These are phyloP conservation scores for Trypanosoma brucei DNA, from an alignment of 208 protist species.

Conservation along the genomic window DNA sequence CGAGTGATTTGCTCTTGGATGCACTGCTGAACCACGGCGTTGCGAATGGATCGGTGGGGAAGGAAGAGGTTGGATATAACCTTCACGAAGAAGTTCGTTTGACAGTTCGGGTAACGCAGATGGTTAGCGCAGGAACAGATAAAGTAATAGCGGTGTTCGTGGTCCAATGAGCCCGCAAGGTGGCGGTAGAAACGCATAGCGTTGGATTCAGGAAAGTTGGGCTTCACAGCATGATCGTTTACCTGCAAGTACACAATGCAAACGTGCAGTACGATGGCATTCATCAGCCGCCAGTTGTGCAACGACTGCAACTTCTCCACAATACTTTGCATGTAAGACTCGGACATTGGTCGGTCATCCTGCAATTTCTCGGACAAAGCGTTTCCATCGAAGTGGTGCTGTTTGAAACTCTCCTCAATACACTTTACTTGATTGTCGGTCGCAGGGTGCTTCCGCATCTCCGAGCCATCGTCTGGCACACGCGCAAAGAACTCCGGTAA, in stretches of 20 bases:
- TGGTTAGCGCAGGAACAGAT: constrained; percentile 98
- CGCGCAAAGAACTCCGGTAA: constrained; percentile 93
- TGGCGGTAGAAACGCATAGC: constrained; percentile 95
- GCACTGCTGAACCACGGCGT: constrained; percentile 58
- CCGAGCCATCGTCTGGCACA: constrained; percentile 76
- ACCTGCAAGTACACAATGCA: constrained; percentile 69
- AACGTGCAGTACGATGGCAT: constrained; percentile 96
- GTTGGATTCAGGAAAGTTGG: constrained; percentile 48
- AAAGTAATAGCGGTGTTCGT: constrained; percentile 93
- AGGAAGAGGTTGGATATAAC: constrained; percentile 96
- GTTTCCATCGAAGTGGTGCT: constrained; percentile 23
- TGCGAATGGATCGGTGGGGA: constrained; percentile 47
- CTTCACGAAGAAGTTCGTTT: constrained; percentile 99
- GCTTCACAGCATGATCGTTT: constrained; percentile 25
- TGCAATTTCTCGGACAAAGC: constrained; percentile 54
- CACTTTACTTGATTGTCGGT: constrained; percentile 86
- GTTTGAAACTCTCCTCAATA: constrained; percentile 58
- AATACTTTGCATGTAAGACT: constrained; percentile 25
- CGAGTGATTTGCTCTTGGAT: constrained; percentile 97
- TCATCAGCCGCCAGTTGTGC: constrained; percentile 82
- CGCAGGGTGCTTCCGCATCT: constrained; percentile 84
- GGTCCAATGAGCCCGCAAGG: constrained; percentile 90
- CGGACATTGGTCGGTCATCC: constrained; percentile 36
- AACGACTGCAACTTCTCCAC: constrained; percentile 70
- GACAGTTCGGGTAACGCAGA: constrained; percentile 98